Evolutionary conservation across 2,329 filamentous ascomycete species (phyloP), one percentile per base, ranked within the genome.

Genomic region (Ophiosphaerella korrae): DNA sequence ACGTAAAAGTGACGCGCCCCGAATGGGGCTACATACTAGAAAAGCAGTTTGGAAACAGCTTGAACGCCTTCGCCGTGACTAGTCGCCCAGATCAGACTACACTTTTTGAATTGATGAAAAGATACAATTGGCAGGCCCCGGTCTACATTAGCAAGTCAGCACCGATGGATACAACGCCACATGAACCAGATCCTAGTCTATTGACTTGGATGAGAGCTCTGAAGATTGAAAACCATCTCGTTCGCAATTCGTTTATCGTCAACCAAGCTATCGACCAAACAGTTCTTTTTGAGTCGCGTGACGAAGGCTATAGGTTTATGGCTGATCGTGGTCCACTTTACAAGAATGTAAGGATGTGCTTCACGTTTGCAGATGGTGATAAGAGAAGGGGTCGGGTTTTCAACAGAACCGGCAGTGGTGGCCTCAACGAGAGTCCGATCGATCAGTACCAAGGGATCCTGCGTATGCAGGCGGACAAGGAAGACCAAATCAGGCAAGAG

Each of bases 1-100:
- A 94, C 64, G 81, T 99, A 44, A 86, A 85, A 58, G 77, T 99
- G 21, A 77, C 85, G 32, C 87, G 93, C 59, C 88, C 90, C 1
- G 82, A 90, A 62, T 99, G 94, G 94, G 88, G 88, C 1, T 82
- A 84, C 0, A 85, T 96, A 37, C 73, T 99, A 12, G 94, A 99
- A 69, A 88, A 83, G 55, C 84, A 84, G 1, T 81, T 96, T 39
- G 90, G 90, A n/a, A 74, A 73, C 3, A 79, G 77, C 0, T 77
- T 97, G 29, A 88, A 85, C 55, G 86, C 84, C 1, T 99, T 97
- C 66, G 83, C 96, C 43, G 92, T 97, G 36, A 87, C 84, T 5
- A 90, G 80, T 71, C 90, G 89, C 64, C 74, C 79, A 11, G 94
- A 99, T 68, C 86, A 90, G 68, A 80, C 80, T n/a, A 80, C 84